Conservation (phyloP, 1,284 basidiomycete species). For the Marasmius oreades region DNA sequence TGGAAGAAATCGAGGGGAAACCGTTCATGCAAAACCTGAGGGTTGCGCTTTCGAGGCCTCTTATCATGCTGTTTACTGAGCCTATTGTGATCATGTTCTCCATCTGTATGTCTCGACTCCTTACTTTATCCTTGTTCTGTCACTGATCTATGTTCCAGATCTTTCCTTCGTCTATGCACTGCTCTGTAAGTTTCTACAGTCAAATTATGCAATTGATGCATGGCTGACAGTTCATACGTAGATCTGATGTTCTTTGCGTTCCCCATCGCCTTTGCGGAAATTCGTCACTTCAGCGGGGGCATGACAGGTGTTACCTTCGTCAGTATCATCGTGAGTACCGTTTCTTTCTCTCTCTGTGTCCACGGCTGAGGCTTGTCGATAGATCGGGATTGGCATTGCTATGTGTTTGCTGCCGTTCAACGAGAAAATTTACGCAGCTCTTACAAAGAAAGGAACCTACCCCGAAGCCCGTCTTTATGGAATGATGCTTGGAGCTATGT, state of each 20-base stretch:
- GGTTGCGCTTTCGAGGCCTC: conserved; percentile 35
- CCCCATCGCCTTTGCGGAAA: conserved; percentile 34
- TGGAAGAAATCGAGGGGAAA: conserved; percentile 30
- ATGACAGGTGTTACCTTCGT: conserved; percentile 48
- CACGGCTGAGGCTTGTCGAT: conserved; percentile 7
- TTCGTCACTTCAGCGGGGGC: conserved; percentile 39
- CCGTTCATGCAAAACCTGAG: conserved; percentile 28
- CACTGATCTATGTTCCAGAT: conserved; percentile 19
- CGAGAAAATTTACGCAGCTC: conserved; percentile 29
- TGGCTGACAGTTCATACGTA: conserved; percentile 15
- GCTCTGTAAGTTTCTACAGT: conserved; percentile 26
- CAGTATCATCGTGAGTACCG: conserved; percentile 38
- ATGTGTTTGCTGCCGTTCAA: conserved; percentile 30
- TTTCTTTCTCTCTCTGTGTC: not conserved
- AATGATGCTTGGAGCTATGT: conserved; percentile 44
- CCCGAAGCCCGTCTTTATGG: conserved; percentile 52
- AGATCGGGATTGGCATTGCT: conserved; percentile 34
- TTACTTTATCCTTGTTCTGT: not conserved
- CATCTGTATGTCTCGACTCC: conserved; percentile 28
- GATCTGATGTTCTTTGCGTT: conserved; percentile 40
- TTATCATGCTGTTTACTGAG: conserved; percentile 40
- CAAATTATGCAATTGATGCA: conserved; percentile 12
- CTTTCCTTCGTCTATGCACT: conserved; percentile 37
- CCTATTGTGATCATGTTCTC: conserved; percentile 43
- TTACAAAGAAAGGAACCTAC: conserved; percentile 36